These are phyloP conservation scores for Lentinula boryana DNA, from an alignment of 768 basidiomycete genomes.

Conservation along the genomic window DNA sequence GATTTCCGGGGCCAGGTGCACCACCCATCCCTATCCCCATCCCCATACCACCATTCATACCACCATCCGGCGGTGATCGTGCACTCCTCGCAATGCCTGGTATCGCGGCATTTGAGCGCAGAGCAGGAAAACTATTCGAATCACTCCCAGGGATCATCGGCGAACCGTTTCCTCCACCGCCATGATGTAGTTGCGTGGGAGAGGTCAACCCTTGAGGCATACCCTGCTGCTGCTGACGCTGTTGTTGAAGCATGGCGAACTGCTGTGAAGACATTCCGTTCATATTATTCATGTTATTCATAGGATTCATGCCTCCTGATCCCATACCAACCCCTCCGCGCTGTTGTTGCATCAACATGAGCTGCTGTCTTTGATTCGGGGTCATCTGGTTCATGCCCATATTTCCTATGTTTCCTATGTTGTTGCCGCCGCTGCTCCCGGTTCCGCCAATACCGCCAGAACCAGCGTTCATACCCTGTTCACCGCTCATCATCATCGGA, in stretches of 20 bases:
- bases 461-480: conserved; percentile 14
- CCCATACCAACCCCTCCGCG: conserved; percentile 21
- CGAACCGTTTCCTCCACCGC: conserved; percentile 26
- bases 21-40: conserved; percentile 18
- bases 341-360: conserved; percentile 21
- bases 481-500: conserved; percentile 14
- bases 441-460: conserved; percentile 20
- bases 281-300: conserved; percentile 17
- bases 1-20: background rate
- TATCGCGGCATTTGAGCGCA: conserved; percentile 56
- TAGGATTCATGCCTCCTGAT: conserved; percentile 13
- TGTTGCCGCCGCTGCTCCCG: background rate
- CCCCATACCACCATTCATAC: conserved; percentile 4
- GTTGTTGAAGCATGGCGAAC: conserved; percentile 25
- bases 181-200: conserved; percentile 32
- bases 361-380: conserved; percentile 14
- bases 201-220: conserved; percentile 19
- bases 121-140: conserved; percentile 36
- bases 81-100: conserved; percentile 73
- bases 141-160: conserved; percentile 36
- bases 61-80: conserved; percentile 62
- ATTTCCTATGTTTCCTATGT: conserved; percentile 22
- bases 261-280: conserved; percentile 27
- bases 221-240: conserved; percentile 30
- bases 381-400: conserved; percentile 21